Evolutionary conservation across 306 rosid species (phyloP), one percentile per base, ranked within the genome.

Genomic region (Cucumis cinereus): DNA sequence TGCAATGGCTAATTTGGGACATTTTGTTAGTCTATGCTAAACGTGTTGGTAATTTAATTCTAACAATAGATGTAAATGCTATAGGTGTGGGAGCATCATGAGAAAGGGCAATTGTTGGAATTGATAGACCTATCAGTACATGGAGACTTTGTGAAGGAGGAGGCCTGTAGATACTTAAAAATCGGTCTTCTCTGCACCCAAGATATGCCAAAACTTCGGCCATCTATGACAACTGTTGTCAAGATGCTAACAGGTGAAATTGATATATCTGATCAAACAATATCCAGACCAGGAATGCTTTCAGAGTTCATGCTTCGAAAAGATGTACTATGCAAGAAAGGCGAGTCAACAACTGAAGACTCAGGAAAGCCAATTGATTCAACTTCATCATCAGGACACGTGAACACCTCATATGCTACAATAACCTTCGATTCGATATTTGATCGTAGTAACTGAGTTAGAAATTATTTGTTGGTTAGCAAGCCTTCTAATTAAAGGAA

Each of bases 171-270:
- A 79, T 90, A 80, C 75, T 79, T 88, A 35, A 90, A 86, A 84
- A 82, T 93, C 40, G 87, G 91, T 80, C 95, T 93, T 47, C 87
- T 87, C 56, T 93, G 98, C 92, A 86, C 90, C 10, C 98, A 89
- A 80, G 92, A 90, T 77, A 77, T 86, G 77, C 94, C 92, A 17
- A 87, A 87, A 81, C 87, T 86, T 59, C 88, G 98, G 68, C 98
- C 98, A 50, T 54, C 86, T 47, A 93, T 90, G 96, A 85, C 95
- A 47, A 76, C 73, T 3, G 90, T 89, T 16, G 88, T 87, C 69
- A 53, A 77, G 71, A 89, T 93, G 98, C 85, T 93, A 73, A 69
- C 45, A 5, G 96, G 98, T 68, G 81, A 84, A 75, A 41, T 71
- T 20, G 85, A 89, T 10, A 78, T 89, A 80, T 57, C 78, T 40